Conservation (phyloP, 306 rosid genomes). For the Lathyrus tuberosus region DNA sequence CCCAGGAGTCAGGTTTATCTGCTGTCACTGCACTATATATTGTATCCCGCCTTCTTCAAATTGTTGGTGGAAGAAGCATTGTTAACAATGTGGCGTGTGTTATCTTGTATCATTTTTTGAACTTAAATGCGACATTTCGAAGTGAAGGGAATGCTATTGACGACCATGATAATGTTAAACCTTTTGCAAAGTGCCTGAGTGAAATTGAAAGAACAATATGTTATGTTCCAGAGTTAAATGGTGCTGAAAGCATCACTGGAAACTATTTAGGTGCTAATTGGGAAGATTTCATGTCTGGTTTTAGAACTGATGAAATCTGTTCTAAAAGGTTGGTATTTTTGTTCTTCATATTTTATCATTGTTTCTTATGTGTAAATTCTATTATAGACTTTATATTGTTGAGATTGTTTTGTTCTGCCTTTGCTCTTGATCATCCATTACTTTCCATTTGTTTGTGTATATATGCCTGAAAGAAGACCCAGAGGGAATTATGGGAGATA, state of each 20-base stretch:
- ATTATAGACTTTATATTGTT: constrained; percentile 25
- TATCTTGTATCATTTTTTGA: constrained; percentile 52
- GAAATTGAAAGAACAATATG: constrained; percentile 46
- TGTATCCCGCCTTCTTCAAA: constrained; percentile 74
- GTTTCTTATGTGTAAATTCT: neutral
- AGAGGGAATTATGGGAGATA: neutral
- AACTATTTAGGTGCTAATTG: constrained; percentile 38
- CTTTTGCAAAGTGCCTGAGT: constrained; percentile 45
- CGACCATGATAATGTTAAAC: constrained; percentile 37
- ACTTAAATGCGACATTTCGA: constrained; percentile 40
- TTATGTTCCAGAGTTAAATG: constrained; percentile 47
- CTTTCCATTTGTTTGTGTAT: constrained; percentile 18
- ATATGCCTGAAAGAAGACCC: constrained; percentile 4
- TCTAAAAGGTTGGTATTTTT: constrained; percentile 54
- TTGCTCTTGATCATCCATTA: constrained; percentile 1
- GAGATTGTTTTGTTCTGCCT: constrained; percentile 10
- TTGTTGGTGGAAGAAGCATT: constrained; percentile 65
- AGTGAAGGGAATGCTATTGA: constrained; percentile 42
- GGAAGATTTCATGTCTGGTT: constrained; percentile 42
- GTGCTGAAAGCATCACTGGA: constrained; percentile 39
- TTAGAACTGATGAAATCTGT: constrained; percentile 36
- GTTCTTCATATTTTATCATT: constrained; percentile 9
- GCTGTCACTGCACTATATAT: constrained; percentile 61
- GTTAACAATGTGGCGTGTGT: constrained; percentile 61
- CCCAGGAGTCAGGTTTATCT: constrained; percentile 66